These are phyloP conservation scores for Cantharellus cinnabarinus DNA, from an alignment of 768 basidiomycete genomes.

Conservation along the genomic window DNA sequence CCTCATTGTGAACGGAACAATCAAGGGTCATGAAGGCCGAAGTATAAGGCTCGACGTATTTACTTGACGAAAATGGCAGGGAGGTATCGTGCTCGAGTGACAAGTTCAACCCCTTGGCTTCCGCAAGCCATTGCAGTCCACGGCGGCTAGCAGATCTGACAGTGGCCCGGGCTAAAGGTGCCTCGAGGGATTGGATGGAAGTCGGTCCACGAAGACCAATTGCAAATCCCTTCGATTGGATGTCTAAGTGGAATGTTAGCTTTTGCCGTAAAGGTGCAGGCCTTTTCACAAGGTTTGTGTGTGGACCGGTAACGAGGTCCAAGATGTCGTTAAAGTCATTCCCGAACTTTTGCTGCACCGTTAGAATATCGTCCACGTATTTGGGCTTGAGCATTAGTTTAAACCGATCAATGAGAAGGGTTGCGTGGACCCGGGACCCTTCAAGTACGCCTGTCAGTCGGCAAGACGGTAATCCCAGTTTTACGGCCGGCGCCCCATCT, in stretches of 20 bases:
- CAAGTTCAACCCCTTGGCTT: slow-evolving; percentile 55
- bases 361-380: slow-evolving; percentile 65
- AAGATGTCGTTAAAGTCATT: slow-evolving; percentile 74
- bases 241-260: slow-evolving; percentile 2
- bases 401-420: slow-evolving; percentile 46
- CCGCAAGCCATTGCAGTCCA: slow-evolving; percentile 42
- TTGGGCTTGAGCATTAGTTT: slow-evolving; percentile 57
- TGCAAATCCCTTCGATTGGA: slow-evolving; percentile 50
- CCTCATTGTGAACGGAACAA: slow-evolving; percentile 23
- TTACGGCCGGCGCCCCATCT: slow-evolving; percentile 25
- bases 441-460: slow-evolving; percentile 40
- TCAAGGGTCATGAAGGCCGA: slow-evolving; percentile 78
- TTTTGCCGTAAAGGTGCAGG: background rate
- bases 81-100: slow-evolving; percentile 50
- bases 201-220: slow-evolving; percentile 56
- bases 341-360: slow-evolving; percentile 75
- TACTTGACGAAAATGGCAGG: slow-evolving; percentile 27
- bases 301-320: slow-evolving; percentile 25
- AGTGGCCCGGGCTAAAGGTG: slow-evolving; percentile 48
- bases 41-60: slow-evolving; percentile 25
- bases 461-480: slow-evolving; percentile 44
- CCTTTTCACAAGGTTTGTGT: background rate
- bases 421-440: slow-evolving; percentile 27
- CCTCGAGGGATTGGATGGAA: slow-evolving; percentile 56
- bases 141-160: slow-evolving; percentile 22